Percentiles rank a stretch among this genome's conserved stretches.
Evolutionary conservation across 768 basidiomycete genomes (phyloP).

Genomic region (Boletales sp.): DNA sequence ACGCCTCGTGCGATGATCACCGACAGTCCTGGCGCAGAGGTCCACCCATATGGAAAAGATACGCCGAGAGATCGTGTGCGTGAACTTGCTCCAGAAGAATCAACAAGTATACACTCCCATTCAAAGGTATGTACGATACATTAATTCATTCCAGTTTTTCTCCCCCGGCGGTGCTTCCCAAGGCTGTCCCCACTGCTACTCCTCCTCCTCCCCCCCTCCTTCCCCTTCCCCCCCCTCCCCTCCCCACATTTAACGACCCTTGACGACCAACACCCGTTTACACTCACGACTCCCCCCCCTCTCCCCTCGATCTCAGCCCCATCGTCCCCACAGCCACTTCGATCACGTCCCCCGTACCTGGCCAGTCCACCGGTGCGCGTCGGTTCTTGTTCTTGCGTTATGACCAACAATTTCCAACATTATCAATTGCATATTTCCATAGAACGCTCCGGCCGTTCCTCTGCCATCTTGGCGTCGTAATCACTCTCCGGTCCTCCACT

Average conservation of each 20-base stretch:
- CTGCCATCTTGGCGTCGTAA: constrained; percentile 5
- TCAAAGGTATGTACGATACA: too few relatives aligned
- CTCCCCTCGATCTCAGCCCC: too few relatives aligned
- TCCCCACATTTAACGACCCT: constrained; percentile 25
- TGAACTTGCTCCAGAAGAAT: constrained; percentile 10
- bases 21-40: constrained; percentile 24
- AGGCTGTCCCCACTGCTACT: constrained; percentile 13
- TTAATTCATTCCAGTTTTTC: too few relatives aligned
- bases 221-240: too few relatives aligned
- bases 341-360: constrained; percentile 32
- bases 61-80: constrained; percentile 26
- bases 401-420: constrained; percentile 35
- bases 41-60: constrained; percentile 26
- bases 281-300: too few relatives aligned
- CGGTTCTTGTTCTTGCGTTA: constrained; percentile 29
- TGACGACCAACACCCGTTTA: constrained; percentile 25
- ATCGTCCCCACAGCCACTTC: constrained; percentile 25
- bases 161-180: background rate
- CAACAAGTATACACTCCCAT: constrained; percentile 31
- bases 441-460: constrained; percentile 29
- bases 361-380: constrained; percentile 22
- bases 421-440: constrained; percentile 32
- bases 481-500: background rate
- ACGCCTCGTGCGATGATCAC: constrained; percentile 28
- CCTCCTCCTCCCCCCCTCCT: too few relatives aligned